phyloP scores from a whole-genome alignment of 164 flowering plant genomes.

The Amborella trichopoda region DNA sequence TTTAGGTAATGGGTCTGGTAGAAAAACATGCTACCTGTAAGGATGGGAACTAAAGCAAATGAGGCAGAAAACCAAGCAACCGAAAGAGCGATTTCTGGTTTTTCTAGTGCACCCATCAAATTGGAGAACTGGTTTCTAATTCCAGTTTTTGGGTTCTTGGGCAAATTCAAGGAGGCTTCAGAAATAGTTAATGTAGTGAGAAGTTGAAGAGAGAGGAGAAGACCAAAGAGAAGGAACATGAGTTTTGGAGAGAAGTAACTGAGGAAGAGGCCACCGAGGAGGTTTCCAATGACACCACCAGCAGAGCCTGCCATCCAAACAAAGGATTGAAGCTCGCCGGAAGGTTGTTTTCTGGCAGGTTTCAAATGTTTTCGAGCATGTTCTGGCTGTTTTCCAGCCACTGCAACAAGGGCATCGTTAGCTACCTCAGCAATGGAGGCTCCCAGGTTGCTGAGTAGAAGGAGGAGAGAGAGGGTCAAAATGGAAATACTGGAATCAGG shows the following conservation, averaged over 20 bases:
- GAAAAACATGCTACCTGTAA: constrained; percentile 87
- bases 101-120: constrained; percentile 33
- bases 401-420: constrained; percentile 96
- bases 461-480: constrained; percentile 34
- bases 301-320: constrained; percentile 64
- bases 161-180: constrained; percentile 66
- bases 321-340: constrained; percentile 76
- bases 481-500: constrained; percentile 50
- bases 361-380: background rate
- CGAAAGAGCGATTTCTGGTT: constrained; percentile 58
- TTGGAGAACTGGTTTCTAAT: constrained; percentile 46
- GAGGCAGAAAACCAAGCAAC: constrained; percentile 80
- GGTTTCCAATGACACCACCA: constrained; percentile 87
- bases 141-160: constrained; percentile 35
- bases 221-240: constrained; percentile 52
- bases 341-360: constrained; percentile 29
- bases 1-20: constrained; percentile 72
- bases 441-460: constrained; percentile 83
- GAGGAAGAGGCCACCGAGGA: constrained; percentile 53
- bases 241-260: constrained; percentile 31
- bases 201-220: constrained; percentile 49
- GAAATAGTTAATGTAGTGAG: constrained; percentile 31
- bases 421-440: constrained; percentile 95
- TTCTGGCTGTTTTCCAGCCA: constrained; percentile 36
- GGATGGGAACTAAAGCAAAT: constrained; percentile 59